phyloP scores from a whole-genome alignment of 345 rosid species.

The Hibiscus syriacus region DNA sequence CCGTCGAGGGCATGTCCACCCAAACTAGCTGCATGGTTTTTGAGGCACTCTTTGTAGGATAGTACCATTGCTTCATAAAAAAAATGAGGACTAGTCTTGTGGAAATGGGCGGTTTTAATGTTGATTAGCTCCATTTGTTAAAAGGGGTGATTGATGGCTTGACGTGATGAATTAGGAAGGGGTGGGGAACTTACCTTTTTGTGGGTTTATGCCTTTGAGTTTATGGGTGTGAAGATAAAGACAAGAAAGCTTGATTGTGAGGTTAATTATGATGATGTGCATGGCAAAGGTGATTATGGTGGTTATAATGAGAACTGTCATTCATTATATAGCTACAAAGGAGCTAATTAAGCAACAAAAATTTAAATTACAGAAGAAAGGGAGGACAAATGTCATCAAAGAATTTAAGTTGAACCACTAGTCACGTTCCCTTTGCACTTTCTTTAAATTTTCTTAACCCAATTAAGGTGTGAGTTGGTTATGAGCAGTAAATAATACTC shows the following conservation, averaged over 20 bases:
- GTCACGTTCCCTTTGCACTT: neutral
- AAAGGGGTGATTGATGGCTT: neutral
- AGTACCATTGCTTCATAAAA: conserved; percentile 26
- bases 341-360: too few species aligned
- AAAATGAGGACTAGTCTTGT: conserved; percentile 7
- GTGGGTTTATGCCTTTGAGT: neutral
- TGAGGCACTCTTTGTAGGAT: conserved; percentile 71
- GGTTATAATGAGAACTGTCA: too few species aligned
- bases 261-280: too few species aligned
- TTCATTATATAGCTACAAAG: too few species aligned
- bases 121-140: conserved; percentile 18
- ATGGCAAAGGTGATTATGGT: too few species aligned
- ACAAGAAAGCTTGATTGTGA: too few species aligned
- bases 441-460: neutral
- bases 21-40: conserved; percentile 67
- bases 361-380: too few species aligned
- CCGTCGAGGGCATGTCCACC: conserved; percentile 83
- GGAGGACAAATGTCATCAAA: neutral
- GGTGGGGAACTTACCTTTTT: neutral
- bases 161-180: neutral
- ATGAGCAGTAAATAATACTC: neutral
- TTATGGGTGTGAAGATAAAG: too few species aligned
- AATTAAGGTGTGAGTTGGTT: neutral
- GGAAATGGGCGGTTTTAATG: neutral
- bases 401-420: too few species aligned